Evolutionary conservation across 2,329 filamentous ascomycete genomes (phyloP).

Genomic region (Alternaria hordeiaustralica): DNA sequence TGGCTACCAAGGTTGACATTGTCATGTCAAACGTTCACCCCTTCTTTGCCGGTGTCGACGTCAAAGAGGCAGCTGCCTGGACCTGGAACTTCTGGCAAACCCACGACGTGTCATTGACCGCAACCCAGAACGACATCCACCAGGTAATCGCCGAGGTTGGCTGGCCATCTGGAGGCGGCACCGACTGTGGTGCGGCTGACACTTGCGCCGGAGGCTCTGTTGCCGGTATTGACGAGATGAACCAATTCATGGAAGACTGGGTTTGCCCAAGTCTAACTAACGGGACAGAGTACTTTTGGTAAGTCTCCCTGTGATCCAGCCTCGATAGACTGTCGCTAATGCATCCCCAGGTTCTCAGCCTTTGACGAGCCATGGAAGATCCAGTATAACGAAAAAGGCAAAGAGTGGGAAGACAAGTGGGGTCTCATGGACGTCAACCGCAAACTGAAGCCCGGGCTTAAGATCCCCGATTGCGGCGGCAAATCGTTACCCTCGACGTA

Average conservation of each 20-base stretch:
- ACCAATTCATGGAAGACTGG: slow-evolving; percentile 85
- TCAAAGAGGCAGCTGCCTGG: slow-evolving; percentile 75
- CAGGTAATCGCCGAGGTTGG: slow-evolving; percentile 91
- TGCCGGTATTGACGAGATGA: slow-evolving; percentile 80
- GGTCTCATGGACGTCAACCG: slow-evolving; percentile 86
- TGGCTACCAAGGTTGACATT: slow-evolving; percentile 77
- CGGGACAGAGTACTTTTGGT: slow-evolving; percentile 93
- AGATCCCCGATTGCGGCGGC: slow-evolving; percentile 86
- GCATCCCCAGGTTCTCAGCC: slow-evolving; percentile 73
- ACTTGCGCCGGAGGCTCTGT: slow-evolving; percentile 72
- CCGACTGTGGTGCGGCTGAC: slow-evolving; percentile 68
- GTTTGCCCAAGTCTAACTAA: slow-evolving; percentile 81
- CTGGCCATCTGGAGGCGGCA: slow-evolving; percentile 86
- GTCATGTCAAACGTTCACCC: slow-evolving; percentile 98
- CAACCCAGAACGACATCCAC: slow-evolving; percentile 55
- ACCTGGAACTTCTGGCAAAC: slow-evolving; percentile 81
- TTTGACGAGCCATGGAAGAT: slow-evolving; percentile 98
- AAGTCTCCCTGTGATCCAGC: slow-evolving; percentile 35
- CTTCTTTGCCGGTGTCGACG: slow-evolving; percentile 84
- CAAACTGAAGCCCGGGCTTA: slow-evolving; percentile 81
- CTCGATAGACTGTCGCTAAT: slow-evolving; percentile 9
- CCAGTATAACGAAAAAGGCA: slow-evolving; percentile 66
- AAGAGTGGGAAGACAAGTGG: slow-evolving; percentile 96
- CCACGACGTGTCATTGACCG: slow-evolving; percentile 70
- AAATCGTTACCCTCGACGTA: slow-evolving; percentile 55